Conservation (phyloP, 495 filamentous ascomycete species). For the Penicillium maclennaniae region DNA sequence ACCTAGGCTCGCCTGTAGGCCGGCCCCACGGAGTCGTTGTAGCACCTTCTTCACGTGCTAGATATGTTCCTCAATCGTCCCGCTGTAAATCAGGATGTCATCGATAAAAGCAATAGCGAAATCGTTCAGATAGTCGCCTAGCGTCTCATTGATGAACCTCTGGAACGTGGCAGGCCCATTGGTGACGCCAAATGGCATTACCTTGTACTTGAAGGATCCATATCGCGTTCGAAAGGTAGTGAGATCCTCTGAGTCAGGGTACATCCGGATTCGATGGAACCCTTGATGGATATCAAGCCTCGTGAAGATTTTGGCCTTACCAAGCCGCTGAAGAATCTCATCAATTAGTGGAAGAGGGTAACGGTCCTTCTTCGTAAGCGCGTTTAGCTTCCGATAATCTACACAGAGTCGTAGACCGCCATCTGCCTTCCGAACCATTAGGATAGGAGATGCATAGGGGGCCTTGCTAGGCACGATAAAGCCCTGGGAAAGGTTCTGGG, state of each 20-base stretch:
- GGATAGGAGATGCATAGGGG: conserved; percentile 22
- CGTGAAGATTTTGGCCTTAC: conserved; percentile 33
- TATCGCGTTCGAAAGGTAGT: conserved; percentile 4
- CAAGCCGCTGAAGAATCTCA: conserved; percentile 34
- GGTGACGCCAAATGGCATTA: conserved; percentile 6
- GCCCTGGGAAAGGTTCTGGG: conserved; percentile 5
- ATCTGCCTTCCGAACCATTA: conserved; percentile 33
- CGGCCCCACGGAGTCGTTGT: background rate
- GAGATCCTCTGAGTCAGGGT: background rate
- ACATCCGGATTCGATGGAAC: conserved; percentile 35
- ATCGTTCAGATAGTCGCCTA: conserved; percentile 1
- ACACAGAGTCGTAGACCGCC: conserved; percentile 40
- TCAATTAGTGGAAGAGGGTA: conserved; percentile 45
- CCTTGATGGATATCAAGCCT: conserved; percentile 43
- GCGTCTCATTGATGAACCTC: background rate
- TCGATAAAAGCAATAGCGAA: conserved; percentile 2
- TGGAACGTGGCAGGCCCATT: conserved; percentile 1
- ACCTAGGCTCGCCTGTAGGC: conserved; percentile 1
- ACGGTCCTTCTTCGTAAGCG: conserved; percentile 36
- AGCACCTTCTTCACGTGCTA: background rate
- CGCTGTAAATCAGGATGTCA: conserved; percentile 2
- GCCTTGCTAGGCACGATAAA: conserved; percentile 40
- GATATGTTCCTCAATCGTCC: background rate
- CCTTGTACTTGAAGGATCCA: conserved; percentile 7
- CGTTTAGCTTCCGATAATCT: conserved; percentile 43